A percentile compares a stretch with the other conserved stretches of the same genome.
Conservation (phyloP, 345 rosid genomes). For the Eucalyptus pauciflora region DNA sequence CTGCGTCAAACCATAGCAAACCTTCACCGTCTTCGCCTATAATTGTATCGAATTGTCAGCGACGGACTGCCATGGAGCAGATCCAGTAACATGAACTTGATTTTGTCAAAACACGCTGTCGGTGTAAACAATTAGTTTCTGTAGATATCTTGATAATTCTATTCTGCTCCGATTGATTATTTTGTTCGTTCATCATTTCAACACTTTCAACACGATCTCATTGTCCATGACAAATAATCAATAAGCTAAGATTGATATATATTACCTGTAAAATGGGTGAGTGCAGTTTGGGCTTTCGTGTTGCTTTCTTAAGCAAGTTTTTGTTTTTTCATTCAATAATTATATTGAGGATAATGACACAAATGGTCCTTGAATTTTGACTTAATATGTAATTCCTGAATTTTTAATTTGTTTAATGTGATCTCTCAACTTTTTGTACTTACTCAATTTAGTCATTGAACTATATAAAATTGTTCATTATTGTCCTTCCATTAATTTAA, state of each 20-base stretch:
- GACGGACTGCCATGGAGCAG: not conserved
- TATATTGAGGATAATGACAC: not conserved
- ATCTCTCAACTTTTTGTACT: too few species aligned
- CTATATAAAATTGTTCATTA: too few species aligned
- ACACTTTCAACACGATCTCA: not conserved
- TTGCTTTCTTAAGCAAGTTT: not conserved
- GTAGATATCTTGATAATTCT: not conserved
- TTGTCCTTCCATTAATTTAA: too few species aligned
- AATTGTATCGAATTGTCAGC: not conserved
- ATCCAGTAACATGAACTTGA: not conserved
- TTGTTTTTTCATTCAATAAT: not conserved
- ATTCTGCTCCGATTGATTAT: not conserved
- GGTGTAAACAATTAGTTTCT: not conserved
- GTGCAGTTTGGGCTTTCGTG: not conserved
- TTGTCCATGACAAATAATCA: not conserved
- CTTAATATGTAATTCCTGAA: fast-evolving
- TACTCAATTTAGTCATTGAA: too few species aligned
- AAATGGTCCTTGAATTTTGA: too few species aligned
- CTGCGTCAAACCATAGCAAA: not conserved
- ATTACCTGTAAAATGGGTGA: not conserved
- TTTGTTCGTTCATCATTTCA: not conserved
- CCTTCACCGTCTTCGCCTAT: not conserved
- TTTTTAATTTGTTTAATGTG: too few species aligned
- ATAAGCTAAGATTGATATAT: not conserved
- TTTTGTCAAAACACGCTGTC: not conserved